Percentiles rank a stretch among this genome's conserved stretches.
Evolutionary conservation across 495 filamentous ascomycete species (phyloP).

Genomic region (Oidiodendron maius): DNA sequence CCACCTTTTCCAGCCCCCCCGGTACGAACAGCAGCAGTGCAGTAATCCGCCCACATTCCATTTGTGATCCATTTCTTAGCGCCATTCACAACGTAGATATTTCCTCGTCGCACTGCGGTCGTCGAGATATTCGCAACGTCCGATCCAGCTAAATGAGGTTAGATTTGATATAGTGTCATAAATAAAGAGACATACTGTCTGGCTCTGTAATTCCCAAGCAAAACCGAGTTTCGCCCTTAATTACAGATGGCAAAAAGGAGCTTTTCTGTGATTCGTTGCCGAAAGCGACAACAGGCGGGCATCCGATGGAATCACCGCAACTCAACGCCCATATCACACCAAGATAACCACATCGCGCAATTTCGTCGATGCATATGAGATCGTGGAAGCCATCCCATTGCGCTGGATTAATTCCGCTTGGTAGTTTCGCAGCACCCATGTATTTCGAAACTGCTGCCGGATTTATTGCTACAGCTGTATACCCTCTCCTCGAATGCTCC

Average conservation of each 20-base stretch:
- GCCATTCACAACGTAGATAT: conserved; percentile 60
- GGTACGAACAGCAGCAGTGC: conserved; percentile 58
- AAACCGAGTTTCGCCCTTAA: conserved; percentile 60
- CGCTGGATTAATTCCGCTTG: conserved; percentile 51
- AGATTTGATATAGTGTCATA: neutral
- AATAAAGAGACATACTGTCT: conserved; percentile 28
- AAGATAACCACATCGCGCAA: conserved; percentile 46
- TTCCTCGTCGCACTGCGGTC: conserved; percentile 54
- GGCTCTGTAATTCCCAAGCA: conserved; percentile 65
- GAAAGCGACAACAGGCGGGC: conserved; percentile 60
- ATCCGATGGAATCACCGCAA: conserved; percentile 60
- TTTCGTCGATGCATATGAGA: conserved; percentile 54
- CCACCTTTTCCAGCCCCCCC: conserved; percentile 40
- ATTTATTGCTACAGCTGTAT: conserved; percentile 1
- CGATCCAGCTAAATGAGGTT: conserved; percentile 50
- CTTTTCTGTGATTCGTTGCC: conserved; percentile 48
- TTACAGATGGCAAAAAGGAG: conserved; percentile 45
- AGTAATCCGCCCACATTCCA: conserved; percentile 59
- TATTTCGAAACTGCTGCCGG: neutral
- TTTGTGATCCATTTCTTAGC: conserved; percentile 75
- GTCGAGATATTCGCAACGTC: conserved; percentile 62
- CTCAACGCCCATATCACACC: conserved; percentile 31
- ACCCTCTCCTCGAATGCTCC: neutral
- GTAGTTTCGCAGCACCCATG: conserved; percentile 42
- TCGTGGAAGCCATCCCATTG: conserved; percentile 64